Percentiles rank a stretch among this genome's conserved stretches.
Conservation (phyloP, 495 filamentous ascomycete genomes). For the Cercophora newfieldiana region DNA sequence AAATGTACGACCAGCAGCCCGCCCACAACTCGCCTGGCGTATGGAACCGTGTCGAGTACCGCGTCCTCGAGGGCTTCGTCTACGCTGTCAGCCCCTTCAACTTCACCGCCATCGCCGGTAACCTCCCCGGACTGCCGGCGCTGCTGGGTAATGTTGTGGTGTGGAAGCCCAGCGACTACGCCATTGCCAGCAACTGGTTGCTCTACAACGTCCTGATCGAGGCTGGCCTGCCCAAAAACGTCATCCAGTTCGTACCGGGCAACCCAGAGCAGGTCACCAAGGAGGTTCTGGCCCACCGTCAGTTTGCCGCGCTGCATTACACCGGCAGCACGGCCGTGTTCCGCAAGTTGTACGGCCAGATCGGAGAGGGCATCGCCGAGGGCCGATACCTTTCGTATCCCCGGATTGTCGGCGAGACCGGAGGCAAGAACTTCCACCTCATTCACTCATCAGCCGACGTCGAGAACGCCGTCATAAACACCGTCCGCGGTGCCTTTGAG, state of each 20-base stretch:
- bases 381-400: conserved; percentile 73
- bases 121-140: conserved; percentile 70
- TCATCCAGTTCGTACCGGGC: conserved; percentile 82
- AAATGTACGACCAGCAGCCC: conserved; percentile 83
- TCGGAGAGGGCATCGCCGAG: conserved; percentile 67
- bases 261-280: conserved; percentile 73
- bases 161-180: conserved; percentile 84
- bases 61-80: conserved; percentile 83
- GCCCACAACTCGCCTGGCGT: conserved; percentile 71
- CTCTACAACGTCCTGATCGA: conserved; percentile 86
- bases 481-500: conserved; percentile 84
- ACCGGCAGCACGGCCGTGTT: conserved; percentile 82
- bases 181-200: conserved; percentile 71
- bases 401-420: conserved; percentile 81
- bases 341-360: conserved; percentile 69
- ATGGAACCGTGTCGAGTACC: conserved; percentile 83
- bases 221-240: conserved; percentile 74
- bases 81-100: conserved; percentile 88
- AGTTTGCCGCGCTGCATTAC: conserved; percentile 78
- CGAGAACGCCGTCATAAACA: conserved; percentile 74
- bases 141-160: conserved; percentile 84
- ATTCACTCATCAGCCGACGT: conserved; percentile 73
- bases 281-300: conserved; percentile 62
- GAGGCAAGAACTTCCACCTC: conserved; percentile 91
- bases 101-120: conserved; percentile 84